Percentiles rank a stretch among this genome's conserved stretches.
These are phyloP conservation scores for Coniochaeta prunicola DNA, from an alignment of 2,329 filamentous ascomycete species.

Conservation along the genomic window DNA sequence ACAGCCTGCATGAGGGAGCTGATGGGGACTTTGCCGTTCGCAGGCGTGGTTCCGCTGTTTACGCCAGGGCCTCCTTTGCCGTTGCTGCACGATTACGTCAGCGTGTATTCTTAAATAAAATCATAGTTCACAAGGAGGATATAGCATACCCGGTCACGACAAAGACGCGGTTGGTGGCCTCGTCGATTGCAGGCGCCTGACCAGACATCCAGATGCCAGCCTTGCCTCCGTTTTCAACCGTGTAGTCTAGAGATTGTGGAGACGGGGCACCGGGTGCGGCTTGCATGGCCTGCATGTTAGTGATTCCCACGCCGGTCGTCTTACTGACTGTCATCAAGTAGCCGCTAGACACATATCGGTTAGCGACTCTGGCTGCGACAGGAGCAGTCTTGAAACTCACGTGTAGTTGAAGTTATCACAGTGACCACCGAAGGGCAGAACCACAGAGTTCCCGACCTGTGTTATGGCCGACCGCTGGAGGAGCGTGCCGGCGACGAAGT, in stretches of 20 bases:
- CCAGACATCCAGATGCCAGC: constrained; percentile 11
- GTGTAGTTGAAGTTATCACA: constrained; percentile 51
- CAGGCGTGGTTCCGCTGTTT: constrained; percentile 4
- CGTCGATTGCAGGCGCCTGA: constrained; percentile 3
- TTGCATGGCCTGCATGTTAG: constrained; percentile 8
- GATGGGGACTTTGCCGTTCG: constrained; percentile 6
- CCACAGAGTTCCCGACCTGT: constrained; percentile 37
- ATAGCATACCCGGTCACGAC: constrained; percentile 8
- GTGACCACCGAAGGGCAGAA: constrained; percentile 46
- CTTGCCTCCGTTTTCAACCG: constrained; percentile 5
- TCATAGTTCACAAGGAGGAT: neutral
- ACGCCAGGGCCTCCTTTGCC: constrained; percentile 6
- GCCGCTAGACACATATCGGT: constrained; percentile 16
- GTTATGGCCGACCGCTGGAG: constrained; percentile 43
- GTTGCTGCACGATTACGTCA: neutral
- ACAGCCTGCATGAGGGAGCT: constrained; percentile 8
- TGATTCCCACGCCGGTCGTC: constrained; percentile 18
- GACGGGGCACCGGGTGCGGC: constrained; percentile 8
- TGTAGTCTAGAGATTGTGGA: constrained; percentile 7
- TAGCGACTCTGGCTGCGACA: neutral
- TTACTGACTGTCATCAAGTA: constrained; percentile 43
- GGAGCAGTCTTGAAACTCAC: neutral
- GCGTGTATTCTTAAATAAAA: neutral
- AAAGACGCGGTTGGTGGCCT: constrained; percentile 7
- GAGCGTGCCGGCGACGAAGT: constrained; percentile 44